Percentiles rank a stretch among this genome's conserved stretches.
Conservation (phyloP, 371 early-diverging fungal species). For the Sporodiniella umbellata region DNA sequence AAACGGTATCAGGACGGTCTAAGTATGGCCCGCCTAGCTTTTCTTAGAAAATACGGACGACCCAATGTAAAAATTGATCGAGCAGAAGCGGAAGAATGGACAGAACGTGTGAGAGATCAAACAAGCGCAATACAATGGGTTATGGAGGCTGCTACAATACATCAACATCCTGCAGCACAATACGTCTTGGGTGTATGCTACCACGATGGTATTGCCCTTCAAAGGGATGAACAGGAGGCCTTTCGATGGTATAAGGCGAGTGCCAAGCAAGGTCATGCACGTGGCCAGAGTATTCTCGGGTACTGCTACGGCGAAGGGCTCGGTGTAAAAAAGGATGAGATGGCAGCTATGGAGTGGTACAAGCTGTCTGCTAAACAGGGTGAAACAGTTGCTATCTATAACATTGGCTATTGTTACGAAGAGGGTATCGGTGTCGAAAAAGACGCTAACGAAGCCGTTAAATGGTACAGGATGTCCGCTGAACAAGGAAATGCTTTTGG, state of each 20-base stretch:
- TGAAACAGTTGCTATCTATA: slow-evolving; percentile 74
- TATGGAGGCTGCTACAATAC: slow-evolving; percentile 44
- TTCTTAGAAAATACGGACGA: slow-evolving; percentile 69
- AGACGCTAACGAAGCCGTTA: slow-evolving; percentile 62
- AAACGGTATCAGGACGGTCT: slow-evolving; percentile 48
- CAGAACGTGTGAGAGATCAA: slow-evolving; percentile 21
- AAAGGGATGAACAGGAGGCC: slow-evolving; percentile 46
- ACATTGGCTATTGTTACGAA: slow-evolving; percentile 82
- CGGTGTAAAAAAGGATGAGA: slow-evolving; percentile 67
- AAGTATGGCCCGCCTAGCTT: slow-evolving; percentile 57
- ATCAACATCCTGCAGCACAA: slow-evolving; percentile 33
- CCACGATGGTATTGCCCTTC: slow-evolving; percentile 61
- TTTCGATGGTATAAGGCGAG: slow-evolving; percentile 54
- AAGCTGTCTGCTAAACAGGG: slow-evolving; percentile 58
- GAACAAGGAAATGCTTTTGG: slow-evolving; percentile 77
- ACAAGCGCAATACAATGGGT: slow-evolving; percentile 55
- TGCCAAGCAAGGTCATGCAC: slow-evolving; percentile 56
- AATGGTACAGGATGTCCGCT: slow-evolving; percentile 72
- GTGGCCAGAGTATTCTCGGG: slow-evolving; percentile 72
- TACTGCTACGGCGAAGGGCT: slow-evolving; percentile 77
- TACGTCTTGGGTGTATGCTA: slow-evolving; percentile 68
- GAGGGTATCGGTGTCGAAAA: slow-evolving; percentile 76
- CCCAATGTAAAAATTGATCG: slow-evolving; percentile 67
- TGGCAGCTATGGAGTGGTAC: slow-evolving; percentile 71
- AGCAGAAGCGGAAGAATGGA: slow-evolving; percentile 63